Evolutionary conservation across 495 filamentous ascomycete genomes (phyloP), one percentile per base, ranked within the genome.

Genomic region (Neurospora sublineolata): DNA sequence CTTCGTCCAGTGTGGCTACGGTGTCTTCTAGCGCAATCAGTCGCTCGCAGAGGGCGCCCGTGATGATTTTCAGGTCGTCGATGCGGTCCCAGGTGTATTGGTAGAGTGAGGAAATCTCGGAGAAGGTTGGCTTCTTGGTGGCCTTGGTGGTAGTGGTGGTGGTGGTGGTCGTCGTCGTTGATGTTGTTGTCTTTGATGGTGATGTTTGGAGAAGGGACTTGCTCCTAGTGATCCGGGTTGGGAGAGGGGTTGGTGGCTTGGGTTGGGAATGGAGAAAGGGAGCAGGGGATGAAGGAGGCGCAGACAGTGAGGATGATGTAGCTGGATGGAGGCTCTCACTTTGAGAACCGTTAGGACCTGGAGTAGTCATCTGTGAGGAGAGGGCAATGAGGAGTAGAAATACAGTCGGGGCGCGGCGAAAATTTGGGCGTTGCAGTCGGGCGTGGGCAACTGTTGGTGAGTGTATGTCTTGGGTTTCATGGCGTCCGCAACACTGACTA

Each of bases 261-360:
- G 71, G 20, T 71, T 67, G 68, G 69, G 71, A 72, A 68, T 58
- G 52, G 75, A 72, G 39, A 72, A 75, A 70, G 75, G 68, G 69
- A 71, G 46, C 60, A 76, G 71, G 74, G 52, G 71, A 68, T 44
- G 68, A 76, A 42, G 72, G 58, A 69, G 60, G 71, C 3, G 2
- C 10, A 14, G 23, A 23, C n/a, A 33, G 68, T 73, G 60, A 67
- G 69, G 20, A 46, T 67, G 70, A 58, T 27, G 5, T 14, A 58
- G 10, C 46, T 27, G 11, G 46, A 58, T 58, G 46, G 44, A 12
- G n/a, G 1, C 11, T 58, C 20, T 58, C 46, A 27, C 0, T 14
- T 27, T 58, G 46, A 58, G 20, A 58, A 11, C 20, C 46, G 4
- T 27, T 6, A 14, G 11, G 46, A 7, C 46, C 11, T 58, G 20